Base-by-base conservation (phyloP, 495 filamentous ascomycete genomes). In the Annulohypoxylon maeteangense region DNA sequence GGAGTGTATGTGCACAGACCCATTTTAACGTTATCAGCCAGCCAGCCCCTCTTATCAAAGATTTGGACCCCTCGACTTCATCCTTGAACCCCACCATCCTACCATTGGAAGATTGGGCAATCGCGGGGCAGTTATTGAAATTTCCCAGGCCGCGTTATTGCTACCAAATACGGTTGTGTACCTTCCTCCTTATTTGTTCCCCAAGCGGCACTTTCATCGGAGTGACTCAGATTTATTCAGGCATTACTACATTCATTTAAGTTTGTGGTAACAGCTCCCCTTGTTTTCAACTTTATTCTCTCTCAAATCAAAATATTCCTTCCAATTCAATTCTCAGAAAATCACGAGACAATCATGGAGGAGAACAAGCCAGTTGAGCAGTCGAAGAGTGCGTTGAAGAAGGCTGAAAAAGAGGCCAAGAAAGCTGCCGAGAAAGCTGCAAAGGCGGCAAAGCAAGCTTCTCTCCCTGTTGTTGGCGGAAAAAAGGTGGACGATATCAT, bases 301-400 rank as follows among this genome's bases (percentile, higher is more conserved):
- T 48, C 20, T 48, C 25, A 29, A 51, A n/a, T 53, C 7, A 36
- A n/a, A 48, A 22, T 29, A n/a, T n/a, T 29, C 10, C 7, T 54
- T 25, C 29, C 50, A 1, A 7, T 27, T 16, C 50, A 18, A 32
- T 25, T 31, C 32, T 16, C 6, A 34, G 11, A 32, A 31, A 25
- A 32, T 22, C 10, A 34, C 40, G n/a, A 36, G 11, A 50, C 47
- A 23, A 57, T 12, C 72, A 84, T 84, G 81, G 81, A 78, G 68
- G 80, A 81, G 50, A 74, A 70, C 38, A 78, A 78, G 62, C 86
- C 60, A 25, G 60, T 16, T 45, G 70, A 90, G 70, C 76, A 81
- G 44, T 90, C 89, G 50, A 92, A 92, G 83, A 91, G 87, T 76
- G 90, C 90, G 62, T 81, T 87, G 50, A 92, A 92, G 80, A 92